These are phyloP conservation scores for Trichocladium antarcticum DNA, from an alignment of 495 filamentous ascomycete genomes.

Conservation along the genomic window DNA sequence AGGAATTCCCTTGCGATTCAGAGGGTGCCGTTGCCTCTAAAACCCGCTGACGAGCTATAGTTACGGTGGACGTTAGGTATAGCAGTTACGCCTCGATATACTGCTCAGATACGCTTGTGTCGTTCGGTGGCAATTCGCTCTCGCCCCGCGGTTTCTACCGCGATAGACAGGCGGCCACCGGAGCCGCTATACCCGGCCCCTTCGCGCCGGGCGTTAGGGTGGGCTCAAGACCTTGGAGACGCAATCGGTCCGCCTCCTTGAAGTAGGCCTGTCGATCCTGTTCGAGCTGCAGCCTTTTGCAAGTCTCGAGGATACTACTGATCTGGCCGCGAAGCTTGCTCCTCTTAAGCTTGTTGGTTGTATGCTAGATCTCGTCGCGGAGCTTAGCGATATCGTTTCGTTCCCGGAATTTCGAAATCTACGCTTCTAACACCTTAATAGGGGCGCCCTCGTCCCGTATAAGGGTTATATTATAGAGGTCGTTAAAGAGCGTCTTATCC, in stretches of 20 bases:
- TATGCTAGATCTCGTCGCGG: constrained; percentile 1
- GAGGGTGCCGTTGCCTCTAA: not conserved
- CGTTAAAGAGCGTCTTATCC: constrained; percentile 9
- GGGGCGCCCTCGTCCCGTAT: constrained; percentile 8
- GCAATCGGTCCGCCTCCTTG: constrained; percentile 10
- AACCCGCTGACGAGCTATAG: not conserved
- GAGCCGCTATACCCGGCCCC: constrained; percentile 7
- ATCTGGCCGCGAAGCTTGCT: constrained; percentile 6
- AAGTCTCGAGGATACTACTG: not conserved
- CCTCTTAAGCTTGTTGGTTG: constrained; percentile 7
- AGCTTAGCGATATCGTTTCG: constrained; percentile 9
- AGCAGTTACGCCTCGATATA: constrained; percentile 3
- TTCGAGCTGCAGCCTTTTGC: constrained; percentile 9
- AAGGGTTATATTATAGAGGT: constrained; percentile 9
- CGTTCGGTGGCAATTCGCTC: not conserved
- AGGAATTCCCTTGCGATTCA: constrained; percentile 1
- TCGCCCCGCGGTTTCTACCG: not conserved
- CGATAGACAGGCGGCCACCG: constrained; percentile 4
- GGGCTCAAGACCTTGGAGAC: constrained; percentile 9
- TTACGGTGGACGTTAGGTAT: constrained; percentile 3
- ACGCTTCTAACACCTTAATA: constrained; percentile 6
- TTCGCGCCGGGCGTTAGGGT: not conserved
- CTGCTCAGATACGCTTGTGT: constrained; percentile 4
- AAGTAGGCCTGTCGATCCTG: constrained; percentile 9
- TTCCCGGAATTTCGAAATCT: constrained; percentile 7